Percentiles rank a stretch among this genome's conserved stretches.
phyloP scores from a whole-genome alignment of 306 rosid species.

The Lupinus albus region DNA sequence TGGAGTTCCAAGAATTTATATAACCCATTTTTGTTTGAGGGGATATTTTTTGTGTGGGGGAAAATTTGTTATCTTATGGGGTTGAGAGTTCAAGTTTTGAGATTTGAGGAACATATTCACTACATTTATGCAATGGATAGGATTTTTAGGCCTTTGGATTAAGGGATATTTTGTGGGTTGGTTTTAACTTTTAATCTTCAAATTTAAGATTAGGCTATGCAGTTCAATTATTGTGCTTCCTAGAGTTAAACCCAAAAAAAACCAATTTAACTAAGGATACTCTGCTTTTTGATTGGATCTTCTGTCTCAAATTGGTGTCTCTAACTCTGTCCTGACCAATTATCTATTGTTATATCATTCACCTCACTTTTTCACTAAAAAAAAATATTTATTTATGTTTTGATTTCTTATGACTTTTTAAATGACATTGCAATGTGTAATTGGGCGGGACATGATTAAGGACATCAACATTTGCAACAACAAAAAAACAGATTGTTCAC shows the following conservation, averaged over 20 bases:
- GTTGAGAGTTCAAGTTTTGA: conserved; percentile 33
- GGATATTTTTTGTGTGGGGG: conserved; percentile 18
- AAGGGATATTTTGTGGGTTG: conserved; percentile 9
- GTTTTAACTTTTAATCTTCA: conserved; percentile 4
- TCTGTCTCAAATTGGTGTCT: too few species aligned
- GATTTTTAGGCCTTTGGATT: conserved; percentile 33
- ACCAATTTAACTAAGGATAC: background rate
- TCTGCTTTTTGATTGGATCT: too few species aligned
- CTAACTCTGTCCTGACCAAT: too few species aligned
- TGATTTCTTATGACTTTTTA: too few species aligned
- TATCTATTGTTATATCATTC: too few species aligned
- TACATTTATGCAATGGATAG: conserved; percentile 37
- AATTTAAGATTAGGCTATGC: background rate
- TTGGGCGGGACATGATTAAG: too few species aligned
- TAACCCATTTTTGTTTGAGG: conserved; percentile 28
- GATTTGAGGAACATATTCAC: conserved; percentile 31
- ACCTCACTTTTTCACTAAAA: too few species aligned
- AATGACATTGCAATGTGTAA: too few species aligned
- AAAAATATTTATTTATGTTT: too few species aligned
- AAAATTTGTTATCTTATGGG: conserved; percentile 22
- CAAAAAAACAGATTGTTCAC: background rate
- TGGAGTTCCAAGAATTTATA: conserved; percentile 31
- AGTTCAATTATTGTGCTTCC: background rate
- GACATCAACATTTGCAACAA: too few species aligned
- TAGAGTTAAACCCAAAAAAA: background rate